A percentile compares a stretch with the other conserved stretches of the same genome.
These are phyloP conservation scores for Trichomonas gallinae DNA, from an alignment of 208 protist species.

Conservation along the genomic window DNA sequence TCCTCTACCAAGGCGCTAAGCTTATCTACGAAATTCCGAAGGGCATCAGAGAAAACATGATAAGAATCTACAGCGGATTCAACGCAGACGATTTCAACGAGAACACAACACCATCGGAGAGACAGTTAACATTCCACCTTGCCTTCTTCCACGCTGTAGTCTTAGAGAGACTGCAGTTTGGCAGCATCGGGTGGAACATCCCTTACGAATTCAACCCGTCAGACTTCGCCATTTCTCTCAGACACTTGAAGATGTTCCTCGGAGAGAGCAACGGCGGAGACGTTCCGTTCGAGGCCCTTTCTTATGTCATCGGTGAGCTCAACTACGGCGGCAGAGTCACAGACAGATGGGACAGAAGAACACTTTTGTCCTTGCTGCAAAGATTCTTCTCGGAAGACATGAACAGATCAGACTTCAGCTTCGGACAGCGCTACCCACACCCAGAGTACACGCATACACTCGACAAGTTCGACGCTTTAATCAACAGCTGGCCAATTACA, in stretches of 20 bases:
- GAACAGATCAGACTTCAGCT: background rate
- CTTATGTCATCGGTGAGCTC: slow-evolving; percentile 97
- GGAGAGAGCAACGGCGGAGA: slow-evolving; percentile 45
- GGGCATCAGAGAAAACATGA: slow-evolving; percentile 83
- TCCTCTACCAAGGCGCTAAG: slow-evolving; percentile 89
- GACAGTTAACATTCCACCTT: slow-evolving; percentile 87
- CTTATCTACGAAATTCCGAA: slow-evolving; percentile 90
- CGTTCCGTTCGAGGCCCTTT: slow-evolving; percentile 86
- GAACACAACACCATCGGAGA: slow-evolving; percentile 80
- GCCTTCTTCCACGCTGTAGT: slow-evolving; percentile 94
- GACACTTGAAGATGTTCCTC: slow-evolving; percentile 90
- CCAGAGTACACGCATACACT: background rate
- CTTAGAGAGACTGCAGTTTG: slow-evolving; percentile 90
- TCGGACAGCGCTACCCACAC: background rate
- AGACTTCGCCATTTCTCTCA: slow-evolving; percentile 81
- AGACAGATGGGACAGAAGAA: slow-evolving; percentile 86
- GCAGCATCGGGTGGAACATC: slow-evolving; percentile 84
- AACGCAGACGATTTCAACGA: slow-evolving; percentile 77
- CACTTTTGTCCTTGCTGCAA: slow-evolving; percentile 78
- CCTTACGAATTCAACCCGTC: slow-evolving; percentile 88
- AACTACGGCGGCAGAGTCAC: slow-evolving; percentile 98
- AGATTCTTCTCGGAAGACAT: background rate
- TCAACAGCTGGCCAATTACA: background rate
- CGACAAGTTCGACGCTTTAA: background rate
- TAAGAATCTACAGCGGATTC: slow-evolving; percentile 43